Evolutionary conservation across 768 basidiomycete genomes (phyloP).

Genomic region (Mycena leptocephala): DNA sequence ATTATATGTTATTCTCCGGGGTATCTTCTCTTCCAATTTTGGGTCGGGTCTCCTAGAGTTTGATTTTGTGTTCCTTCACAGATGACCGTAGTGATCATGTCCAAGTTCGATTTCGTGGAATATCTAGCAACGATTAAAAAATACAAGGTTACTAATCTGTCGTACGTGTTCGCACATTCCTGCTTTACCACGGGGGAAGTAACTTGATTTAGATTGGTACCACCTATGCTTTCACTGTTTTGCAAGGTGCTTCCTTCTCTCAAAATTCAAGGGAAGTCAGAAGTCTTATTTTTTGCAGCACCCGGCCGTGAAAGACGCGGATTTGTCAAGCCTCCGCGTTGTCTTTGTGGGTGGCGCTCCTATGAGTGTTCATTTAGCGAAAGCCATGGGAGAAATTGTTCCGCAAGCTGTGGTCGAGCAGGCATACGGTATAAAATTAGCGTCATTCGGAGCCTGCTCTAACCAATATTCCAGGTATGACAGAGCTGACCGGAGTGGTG

Average conservation of each 20-base stretch:
- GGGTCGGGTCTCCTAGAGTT: neutral
- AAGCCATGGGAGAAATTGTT: neutral
- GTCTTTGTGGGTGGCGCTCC: neutral
- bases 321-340: neutral
- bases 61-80: constrained; percentile 26
- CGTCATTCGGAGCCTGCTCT: neutral
- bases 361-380: neutral
- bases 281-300: constrained; percentile 41
- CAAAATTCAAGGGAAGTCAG: neutral
- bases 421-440: neutral
- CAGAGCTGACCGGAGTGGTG: constrained; percentile 50
- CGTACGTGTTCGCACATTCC: constrained; percentile 39
- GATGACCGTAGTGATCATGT: constrained; percentile 55
- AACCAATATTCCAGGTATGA: constrained; percentile 52
- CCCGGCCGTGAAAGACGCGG: constrained; percentile 41
- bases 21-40: neutral
- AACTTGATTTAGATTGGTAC: constrained; percentile 44
- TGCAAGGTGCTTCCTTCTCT: constrained; percentile 44
- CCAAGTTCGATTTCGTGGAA: constrained; percentile 57
- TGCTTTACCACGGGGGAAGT: neutral
- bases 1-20: constrained; percentile 21
- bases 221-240: constrained; percentile 57
- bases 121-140: constrained; percentile 47
- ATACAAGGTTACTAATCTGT: constrained; percentile 56
- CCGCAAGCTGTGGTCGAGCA: neutral